Evolutionary conservation across 805 yeast genomes (phyloP), one percentile per base, ranked within the genome.

Genomic region (Candida insectalens): DNA sequence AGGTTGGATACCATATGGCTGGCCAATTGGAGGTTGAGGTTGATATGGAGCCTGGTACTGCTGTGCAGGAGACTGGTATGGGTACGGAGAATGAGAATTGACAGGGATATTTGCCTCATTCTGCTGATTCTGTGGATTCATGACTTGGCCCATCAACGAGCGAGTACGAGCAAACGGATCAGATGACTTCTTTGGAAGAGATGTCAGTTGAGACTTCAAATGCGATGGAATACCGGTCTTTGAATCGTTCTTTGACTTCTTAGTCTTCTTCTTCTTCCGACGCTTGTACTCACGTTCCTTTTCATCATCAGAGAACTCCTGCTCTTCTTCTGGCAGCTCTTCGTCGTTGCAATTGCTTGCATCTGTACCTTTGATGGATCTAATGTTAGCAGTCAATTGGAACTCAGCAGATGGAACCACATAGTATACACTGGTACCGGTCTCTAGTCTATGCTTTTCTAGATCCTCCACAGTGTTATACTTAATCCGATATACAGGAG

Each of bases 311-410:
- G 96, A 83, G 45, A 79, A 89, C 51, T 89, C 97, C 53, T 84
- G 94, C 53, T 92, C 97, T 20, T 83, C 94, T 45, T 77, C 87
- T 0, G 95, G 85, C 20, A 89, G 58, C 49, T 92, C 98, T 59
- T 92, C 97, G 55, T 92, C 98, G 52, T 84, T 81, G 54, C 84
- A 78, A 47, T 92, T 92, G 49, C 94, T 82, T 0, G 98, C 98
- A 60, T 92, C 98, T 2, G 87, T 79, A 17, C 97, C 98, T 48
- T 80, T 88, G 14, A 77, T 38, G 16, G 67, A 60, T 45, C 75
- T 83, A 36, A 88, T 67, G 17, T 72, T 60, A 33, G 80, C 81
- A 0, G 97, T 89, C 42, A 77, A 74, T 6, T 82, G 63, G 57
- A 87, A 89, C 35, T 80, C 70, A 0, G 96, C 80, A 25, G 74